Percentiles rank a stretch among this genome's conserved stretches.
These are phyloP conservation scores for Paraphoma sp. DNA, from an alignment of 2,329 filamentous ascomycete species.

Conservation along the genomic window DNA sequence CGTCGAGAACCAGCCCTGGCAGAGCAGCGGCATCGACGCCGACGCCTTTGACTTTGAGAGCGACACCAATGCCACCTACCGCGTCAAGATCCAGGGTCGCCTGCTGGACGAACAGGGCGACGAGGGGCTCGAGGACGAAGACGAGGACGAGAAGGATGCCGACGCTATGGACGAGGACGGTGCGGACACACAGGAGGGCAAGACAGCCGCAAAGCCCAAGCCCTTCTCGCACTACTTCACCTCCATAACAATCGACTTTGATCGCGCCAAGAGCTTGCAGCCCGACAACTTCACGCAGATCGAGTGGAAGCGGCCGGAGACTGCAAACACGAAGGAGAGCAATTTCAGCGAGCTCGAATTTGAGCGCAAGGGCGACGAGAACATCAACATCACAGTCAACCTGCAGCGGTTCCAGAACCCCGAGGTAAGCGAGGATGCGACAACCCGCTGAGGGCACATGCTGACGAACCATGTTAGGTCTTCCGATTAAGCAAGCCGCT, in stretches of 20 bases:
- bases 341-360: constrained; percentile 94
- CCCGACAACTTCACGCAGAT: constrained; percentile 67
- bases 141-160: constrained; percentile 49
- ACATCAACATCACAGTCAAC: constrained; percentile 88
- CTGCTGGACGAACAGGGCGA: constrained; percentile 66
- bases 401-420: constrained; percentile 83
- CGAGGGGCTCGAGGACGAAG: constrained; percentile 40
- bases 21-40: constrained; percentile 70
- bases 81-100: constrained; percentile 89
- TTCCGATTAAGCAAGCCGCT: constrained; percentile 80
- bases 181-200: constrained; percentile 36
- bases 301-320: constrained; percentile 86
- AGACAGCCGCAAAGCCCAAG: constrained; percentile 53
- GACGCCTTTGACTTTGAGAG: constrained; percentile 84
- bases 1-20: constrained; percentile 93
- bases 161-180: constrained; percentile 69
- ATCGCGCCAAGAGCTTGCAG: constrained; percentile 68
- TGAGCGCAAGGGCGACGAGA: constrained; percentile 90
- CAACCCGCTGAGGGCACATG: background rate
- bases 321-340: constrained; percentile 66
- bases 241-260: constrained; percentile 71
- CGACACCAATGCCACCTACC: constrained; percentile 79
- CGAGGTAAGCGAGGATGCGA: constrained; percentile 58
- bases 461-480: constrained; percentile 42
- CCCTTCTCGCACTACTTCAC: constrained; percentile 82